Conservation (phyloP, 768 basidiomycete genomes). For the Cystofilobasidium capitatum region DNA sequence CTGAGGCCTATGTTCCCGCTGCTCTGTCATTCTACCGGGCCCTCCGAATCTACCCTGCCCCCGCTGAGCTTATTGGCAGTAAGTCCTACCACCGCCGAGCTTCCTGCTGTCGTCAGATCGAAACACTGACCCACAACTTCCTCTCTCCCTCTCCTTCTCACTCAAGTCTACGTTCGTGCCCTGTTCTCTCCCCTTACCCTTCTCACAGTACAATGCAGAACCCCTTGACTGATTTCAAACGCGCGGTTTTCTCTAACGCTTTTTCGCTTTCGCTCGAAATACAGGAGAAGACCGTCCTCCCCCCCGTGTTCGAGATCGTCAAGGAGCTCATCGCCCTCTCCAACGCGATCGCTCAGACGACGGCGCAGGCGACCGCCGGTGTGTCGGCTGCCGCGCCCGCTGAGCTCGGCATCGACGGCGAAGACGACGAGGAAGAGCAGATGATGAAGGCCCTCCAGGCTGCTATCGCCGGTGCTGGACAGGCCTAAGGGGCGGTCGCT, state of each 20-base stretch:
- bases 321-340: constrained; percentile 70
- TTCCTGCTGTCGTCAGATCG: constrained; percentile 21
- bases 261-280: constrained; percentile 38
- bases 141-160: constrained; percentile 16
- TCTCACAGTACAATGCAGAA: background rate
- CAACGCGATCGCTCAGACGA: constrained; percentile 19
- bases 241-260: background rate
- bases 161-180: constrained; percentile 8
- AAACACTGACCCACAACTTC: background rate
- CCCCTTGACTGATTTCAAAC: background rate
- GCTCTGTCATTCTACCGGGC: constrained; percentile 89
- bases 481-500: constrained; percentile 9
- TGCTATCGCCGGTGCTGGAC: constrained; percentile 15
- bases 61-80: constrained; percentile 81
- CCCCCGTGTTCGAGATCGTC: constrained; percentile 48
- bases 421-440: constrained; percentile 28
- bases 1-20: constrained; percentile 63
- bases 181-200: background rate
- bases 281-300: constrained; percentile 81
- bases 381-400: background rate
- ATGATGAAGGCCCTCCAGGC: constrained; percentile 23
- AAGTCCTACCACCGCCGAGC: constrained; percentile 27
- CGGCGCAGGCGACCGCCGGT: background rate
- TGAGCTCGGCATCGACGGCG: constrained; percentile 23
- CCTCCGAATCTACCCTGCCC: constrained; percentile 85